Conservation (phyloP, 78 protist genomes). For the Planoprotostelium fungivorum region DNA sequence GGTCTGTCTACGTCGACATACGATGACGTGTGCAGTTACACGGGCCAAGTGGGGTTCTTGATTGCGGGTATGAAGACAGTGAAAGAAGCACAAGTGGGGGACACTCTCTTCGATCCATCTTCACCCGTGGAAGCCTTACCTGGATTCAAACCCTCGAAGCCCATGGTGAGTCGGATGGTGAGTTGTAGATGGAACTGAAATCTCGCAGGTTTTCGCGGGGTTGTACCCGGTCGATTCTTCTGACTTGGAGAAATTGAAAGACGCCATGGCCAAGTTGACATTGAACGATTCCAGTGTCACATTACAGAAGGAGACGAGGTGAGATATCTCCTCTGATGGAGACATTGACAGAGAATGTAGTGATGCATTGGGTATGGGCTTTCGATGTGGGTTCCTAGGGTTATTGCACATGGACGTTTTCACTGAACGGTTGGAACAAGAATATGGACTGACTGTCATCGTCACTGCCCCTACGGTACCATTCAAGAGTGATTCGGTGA, state of each 20-base stretch:
- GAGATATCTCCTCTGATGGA: not conserved
- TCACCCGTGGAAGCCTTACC: constrained; percentile 60
- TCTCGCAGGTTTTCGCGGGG: constrained; percentile 50
- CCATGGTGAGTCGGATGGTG: constrained; percentile 34
- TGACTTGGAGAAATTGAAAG: constrained; percentile 22
- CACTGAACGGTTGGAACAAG: constrained; percentile 74
- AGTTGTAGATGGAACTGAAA: not conserved
- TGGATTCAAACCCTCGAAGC: constrained; percentile 72
- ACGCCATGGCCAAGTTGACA: constrained; percentile 57
- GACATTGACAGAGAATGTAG: constrained; percentile 16
- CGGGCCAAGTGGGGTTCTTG: constrained; percentile 90
- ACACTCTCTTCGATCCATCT: constrained; percentile 65
- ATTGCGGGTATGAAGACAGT: constrained; percentile 50
- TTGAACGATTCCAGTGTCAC: constrained; percentile 75
- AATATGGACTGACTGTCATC: constrained; percentile 58
- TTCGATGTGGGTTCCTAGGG: constrained; percentile 91
- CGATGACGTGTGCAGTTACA: not conserved
- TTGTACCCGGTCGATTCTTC: constrained; percentile 52
- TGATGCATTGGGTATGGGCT: constrained; percentile 88
- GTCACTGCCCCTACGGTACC: constrained; percentile 88
- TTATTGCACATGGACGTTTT: constrained; percentile 91
- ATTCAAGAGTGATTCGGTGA: not conserved
- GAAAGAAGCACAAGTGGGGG: constrained; percentile 85
- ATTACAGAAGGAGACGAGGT: constrained; percentile 18
- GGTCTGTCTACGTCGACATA: not conserved